A percentile compares a stretch with the other conserved stretches of the same genome.
These are phyloP conservation scores for Santalum album DNA, from an alignment of 164 flowering plant genomes.

Conservation along the genomic window DNA sequence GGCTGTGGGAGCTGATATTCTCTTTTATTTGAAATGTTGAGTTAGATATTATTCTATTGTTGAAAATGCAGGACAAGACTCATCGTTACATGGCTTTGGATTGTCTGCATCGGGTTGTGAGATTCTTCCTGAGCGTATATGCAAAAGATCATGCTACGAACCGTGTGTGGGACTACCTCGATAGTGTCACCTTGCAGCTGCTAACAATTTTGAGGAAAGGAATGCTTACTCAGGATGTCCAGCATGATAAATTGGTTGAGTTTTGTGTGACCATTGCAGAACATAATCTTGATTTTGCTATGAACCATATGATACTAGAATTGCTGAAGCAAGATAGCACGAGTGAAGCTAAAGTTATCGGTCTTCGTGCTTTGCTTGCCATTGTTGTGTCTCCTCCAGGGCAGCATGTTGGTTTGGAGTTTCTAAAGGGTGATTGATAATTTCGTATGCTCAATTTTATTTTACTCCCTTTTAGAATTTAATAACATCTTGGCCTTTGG, in stretches of 20 bases:
- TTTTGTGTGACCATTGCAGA: conserved; percentile 97
- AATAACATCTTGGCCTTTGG: conserved; percentile 3
- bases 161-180: conserved; percentile 96
- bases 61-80: conserved; percentile 77
- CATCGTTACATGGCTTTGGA: conserved; percentile 98
- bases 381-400: conserved; percentile 85
- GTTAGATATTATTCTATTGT: conserved; percentile 10
- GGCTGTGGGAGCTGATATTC: background rate
- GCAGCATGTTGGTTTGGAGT: conserved; percentile 68
- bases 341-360: conserved; percentile 97
- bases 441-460: background rate
- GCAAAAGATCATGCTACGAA: conserved; percentile 73
- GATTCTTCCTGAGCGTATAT: conserved; percentile 86
- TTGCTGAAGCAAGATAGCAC: conserved; percentile 79
- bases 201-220: conserved; percentile 81
- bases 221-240: conserved; percentile 94
- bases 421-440: conserved; percentile 57
- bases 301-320: conserved; percentile 94
- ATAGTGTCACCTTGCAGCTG: conserved; percentile 94
- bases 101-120: conserved; percentile 91
- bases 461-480: conserved; percentile 7
- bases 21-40: conserved; percentile 1
- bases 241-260: conserved; percentile 96
- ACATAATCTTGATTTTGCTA: conserved; percentile 92
- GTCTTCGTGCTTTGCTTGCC: conserved; percentile 86